A percentile compares a stretch with the other conserved stretches of the same genome.
These are phyloP conservation scores for Cercospora sojina DNA, from an alignment of 2,329 filamentous ascomycete species.

Conservation along the genomic window DNA sequence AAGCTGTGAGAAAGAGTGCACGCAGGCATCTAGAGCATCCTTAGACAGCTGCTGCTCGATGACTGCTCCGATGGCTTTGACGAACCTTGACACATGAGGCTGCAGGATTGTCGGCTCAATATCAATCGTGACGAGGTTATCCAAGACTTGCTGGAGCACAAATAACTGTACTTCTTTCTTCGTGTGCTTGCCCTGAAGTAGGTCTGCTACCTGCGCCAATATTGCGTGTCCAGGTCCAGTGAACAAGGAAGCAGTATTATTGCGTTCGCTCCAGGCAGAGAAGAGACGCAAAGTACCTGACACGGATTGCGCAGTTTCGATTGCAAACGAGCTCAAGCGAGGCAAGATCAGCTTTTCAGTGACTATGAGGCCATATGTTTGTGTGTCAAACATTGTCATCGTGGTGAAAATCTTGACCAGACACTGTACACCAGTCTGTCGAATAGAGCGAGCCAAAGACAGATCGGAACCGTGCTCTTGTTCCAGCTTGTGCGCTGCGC, in stretches of 20 bases:
- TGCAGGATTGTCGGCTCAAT: conserved; percentile 60
- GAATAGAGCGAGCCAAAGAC: conserved; percentile 65
- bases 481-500: conserved; percentile 38
- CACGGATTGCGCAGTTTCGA: conserved; percentile 84
- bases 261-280: conserved; percentile 72
- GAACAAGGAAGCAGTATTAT: conserved; percentile 67
- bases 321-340: conserved; percentile 72
- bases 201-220: conserved; percentile 70
- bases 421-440: conserved; percentile 77
- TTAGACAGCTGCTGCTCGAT: conserved; percentile 64
- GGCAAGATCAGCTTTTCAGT: conserved; percentile 74
- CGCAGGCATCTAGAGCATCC: conserved; percentile 73
- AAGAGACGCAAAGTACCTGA: conserved; percentile 81
- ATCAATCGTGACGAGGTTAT: conserved; percentile 62
- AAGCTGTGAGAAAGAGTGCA: conserved; percentile 75
- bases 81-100: conserved; percentile 65
- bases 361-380: conserved; percentile 66
- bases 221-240: conserved; percentile 59
- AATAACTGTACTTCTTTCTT: conserved; percentile 87
- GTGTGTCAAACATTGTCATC: conserved; percentile 69
- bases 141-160: conserved; percentile 70
- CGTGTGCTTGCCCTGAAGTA: conserved; percentile 68
- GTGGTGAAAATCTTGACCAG: conserved; percentile 75
- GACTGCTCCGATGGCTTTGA: conserved; percentile 54
- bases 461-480: conserved; percentile 36